Conservation (phyloP, 2,329 filamentous ascomycete genomes). For the Corynespora cassiicola region DNA sequence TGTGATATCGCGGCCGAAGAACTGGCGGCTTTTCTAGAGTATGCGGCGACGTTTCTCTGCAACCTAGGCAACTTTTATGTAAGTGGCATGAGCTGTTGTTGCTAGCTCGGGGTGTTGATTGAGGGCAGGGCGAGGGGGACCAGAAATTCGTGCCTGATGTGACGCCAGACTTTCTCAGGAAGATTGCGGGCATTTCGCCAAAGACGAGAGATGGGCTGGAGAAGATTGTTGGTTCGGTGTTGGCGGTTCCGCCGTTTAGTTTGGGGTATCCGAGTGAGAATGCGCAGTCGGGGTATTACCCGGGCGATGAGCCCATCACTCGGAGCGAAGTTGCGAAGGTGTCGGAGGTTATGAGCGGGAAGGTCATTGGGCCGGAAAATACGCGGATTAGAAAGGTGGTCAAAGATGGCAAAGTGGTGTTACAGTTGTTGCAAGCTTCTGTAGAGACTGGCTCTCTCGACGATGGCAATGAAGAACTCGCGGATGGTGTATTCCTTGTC, state of each 20-base stretch:
- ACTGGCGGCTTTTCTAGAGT: slow-evolving; percentile 11
- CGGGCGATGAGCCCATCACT: slow-evolving; percentile 2
- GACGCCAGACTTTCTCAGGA: slow-evolving; percentile 1
- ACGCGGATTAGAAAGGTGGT: slow-evolving; percentile 9
- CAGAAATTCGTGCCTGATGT: slow-evolving; percentile 13
- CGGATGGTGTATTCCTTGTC: slow-evolving; percentile 1
- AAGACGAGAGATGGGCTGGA: slow-evolving; percentile 3
- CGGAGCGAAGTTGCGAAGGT: slow-evolving; percentile 5
- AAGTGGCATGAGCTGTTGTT: slow-evolving; percentile 2
- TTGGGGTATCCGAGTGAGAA: slow-evolving; percentile 8
- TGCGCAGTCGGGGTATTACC: slow-evolving; percentile 9
- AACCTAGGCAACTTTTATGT: slow-evolving; percentile 15
- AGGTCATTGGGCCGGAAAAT: slow-evolving; percentile 10
- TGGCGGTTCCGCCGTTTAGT: slow-evolving; percentile 8
- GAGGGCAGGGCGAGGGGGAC: slow-evolving; percentile 10
- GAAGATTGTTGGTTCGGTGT: slow-evolving; percentile 6
- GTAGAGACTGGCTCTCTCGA: neutral
- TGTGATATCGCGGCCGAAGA: slow-evolving; percentile 5
- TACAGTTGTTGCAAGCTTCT: slow-evolving; percentile 9
- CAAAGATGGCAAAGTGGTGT: slow-evolving; percentile 2
- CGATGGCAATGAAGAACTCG: neutral
- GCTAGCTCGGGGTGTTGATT: neutral
- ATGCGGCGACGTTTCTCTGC: slow-evolving; percentile 13
- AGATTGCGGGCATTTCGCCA: slow-evolving; percentile 8
- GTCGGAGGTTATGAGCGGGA: slow-evolving; percentile 6